A percentile compares a stretch with the other conserved stretches of the same genome.
phyloP scores from a whole-genome alignment of 2,329 filamentous ascomycete species.

The Colletotrichum somersetense region DNA sequence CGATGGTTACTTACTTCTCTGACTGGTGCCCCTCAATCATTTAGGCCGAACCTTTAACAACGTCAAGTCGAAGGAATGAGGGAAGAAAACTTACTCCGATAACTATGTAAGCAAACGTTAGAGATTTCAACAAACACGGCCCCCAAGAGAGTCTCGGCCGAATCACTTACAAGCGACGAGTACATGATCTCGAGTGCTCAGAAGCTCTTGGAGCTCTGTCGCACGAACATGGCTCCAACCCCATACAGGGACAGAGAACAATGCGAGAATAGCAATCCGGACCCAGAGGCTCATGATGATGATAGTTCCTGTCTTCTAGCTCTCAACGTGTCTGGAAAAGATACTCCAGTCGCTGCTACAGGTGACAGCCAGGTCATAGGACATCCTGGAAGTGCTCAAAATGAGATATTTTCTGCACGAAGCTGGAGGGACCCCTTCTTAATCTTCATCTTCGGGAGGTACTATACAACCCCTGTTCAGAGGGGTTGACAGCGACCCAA shows the following conservation, averaged over 20 bases:
- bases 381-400: neutral
- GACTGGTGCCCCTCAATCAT: neutral
- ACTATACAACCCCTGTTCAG: too few relatives aligned
- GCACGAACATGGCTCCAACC: conserved; percentile 23
- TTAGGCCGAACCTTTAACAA: neutral
- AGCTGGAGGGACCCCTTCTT: neutral
- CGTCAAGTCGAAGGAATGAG: neutral
- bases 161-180: conserved; percentile 51
- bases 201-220: conserved; percentile 23
- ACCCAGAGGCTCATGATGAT: neutral
- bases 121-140: neutral
- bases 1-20: conserved; percentile 8
- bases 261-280: neutral
- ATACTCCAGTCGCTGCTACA: neutral
- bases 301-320: neutral
- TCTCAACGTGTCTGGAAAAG: neutral
- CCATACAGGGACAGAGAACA: neutral
- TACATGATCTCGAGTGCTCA: conserved; percentile 43
- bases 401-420: too few relatives aligned
- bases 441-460: neutral
- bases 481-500: neutral
- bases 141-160: too few relatives aligned
- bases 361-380: neutral
- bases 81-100: conserved; percentile 4
- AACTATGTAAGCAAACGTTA: neutral